Conservation (phyloP, 139 green algal species). For the Micractinium conductrix region DNA sequence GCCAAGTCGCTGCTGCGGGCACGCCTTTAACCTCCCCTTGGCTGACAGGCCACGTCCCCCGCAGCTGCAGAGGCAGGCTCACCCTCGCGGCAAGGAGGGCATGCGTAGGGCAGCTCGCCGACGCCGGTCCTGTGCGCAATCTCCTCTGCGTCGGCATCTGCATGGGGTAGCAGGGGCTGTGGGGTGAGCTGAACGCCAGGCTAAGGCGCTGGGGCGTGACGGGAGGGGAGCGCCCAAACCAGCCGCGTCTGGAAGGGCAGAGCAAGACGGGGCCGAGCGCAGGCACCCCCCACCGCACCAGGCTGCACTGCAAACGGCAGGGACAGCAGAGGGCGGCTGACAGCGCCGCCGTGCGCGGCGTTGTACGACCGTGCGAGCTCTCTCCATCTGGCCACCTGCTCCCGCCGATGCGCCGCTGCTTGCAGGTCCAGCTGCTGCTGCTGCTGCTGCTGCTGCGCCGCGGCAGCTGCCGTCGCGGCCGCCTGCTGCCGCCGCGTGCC, state of each 20-base stretch:
- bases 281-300: no score
- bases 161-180: neutral
- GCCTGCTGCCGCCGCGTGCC: neutral
- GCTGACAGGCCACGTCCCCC: neutral
- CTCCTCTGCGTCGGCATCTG: neutral
- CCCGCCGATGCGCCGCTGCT: neutral
- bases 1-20: no score
- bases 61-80: neutral
- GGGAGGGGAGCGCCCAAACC: neutral
- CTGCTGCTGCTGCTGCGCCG: neutral
- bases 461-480: neutral
- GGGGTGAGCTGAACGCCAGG: neutral
- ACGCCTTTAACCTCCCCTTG: no score
- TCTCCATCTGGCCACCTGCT: no score
- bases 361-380: no score
- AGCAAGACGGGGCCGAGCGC: no score
- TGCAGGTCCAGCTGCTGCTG: neutral
- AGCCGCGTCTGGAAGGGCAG: neutral
- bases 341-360: no score
- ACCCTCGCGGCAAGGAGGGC: constrained; percentile 17
- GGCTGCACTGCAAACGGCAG: neutral
- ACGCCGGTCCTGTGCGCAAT: neutral
- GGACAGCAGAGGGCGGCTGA: no score
- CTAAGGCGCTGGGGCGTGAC: neutral
- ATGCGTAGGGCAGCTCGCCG: constrained; percentile 20